These are phyloP conservation scores for Fusarium tjaetaba DNA, from an alignment of 2,329 filamentous ascomycete species.

Conservation along the genomic window DNA sequence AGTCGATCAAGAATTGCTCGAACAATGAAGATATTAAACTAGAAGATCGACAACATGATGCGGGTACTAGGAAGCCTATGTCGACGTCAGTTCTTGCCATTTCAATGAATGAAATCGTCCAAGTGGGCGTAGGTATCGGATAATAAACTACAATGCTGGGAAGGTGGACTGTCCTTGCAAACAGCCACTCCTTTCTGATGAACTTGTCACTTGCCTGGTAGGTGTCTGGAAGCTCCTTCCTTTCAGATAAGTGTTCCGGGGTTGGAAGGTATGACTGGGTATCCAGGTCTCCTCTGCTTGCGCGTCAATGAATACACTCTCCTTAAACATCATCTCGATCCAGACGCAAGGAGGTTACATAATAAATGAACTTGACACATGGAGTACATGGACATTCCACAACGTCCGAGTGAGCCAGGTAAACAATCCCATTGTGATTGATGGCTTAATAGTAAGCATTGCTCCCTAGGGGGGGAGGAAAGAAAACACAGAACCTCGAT, in stretches of 20 bases:
- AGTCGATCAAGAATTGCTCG: background rate
- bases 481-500: too few relatives aligned
- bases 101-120: background rate
- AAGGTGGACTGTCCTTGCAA: background rate
- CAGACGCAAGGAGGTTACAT: background rate
- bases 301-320: background rate
- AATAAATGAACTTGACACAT: background rate
- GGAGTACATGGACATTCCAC: background rate
- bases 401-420: background rate
- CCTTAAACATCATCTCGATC: constrained; percentile 12
- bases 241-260: background rate
- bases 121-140: background rate
- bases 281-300: background rate
- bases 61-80: background rate
- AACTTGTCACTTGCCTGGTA: background rate
- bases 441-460: background rate
- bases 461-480: too few relatives aligned
- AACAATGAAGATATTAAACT: background rate
- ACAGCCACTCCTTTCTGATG: background rate
- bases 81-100: constrained; percentile 9
- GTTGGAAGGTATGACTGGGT: background rate
- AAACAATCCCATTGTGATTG: background rate
- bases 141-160: background rate
- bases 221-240: background rate
- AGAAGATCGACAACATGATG: background rate